Evolutionary conservation across 2,329 filamentous ascomycete genomes (phyloP).

Genomic region (Penicillium sp.): DNA sequence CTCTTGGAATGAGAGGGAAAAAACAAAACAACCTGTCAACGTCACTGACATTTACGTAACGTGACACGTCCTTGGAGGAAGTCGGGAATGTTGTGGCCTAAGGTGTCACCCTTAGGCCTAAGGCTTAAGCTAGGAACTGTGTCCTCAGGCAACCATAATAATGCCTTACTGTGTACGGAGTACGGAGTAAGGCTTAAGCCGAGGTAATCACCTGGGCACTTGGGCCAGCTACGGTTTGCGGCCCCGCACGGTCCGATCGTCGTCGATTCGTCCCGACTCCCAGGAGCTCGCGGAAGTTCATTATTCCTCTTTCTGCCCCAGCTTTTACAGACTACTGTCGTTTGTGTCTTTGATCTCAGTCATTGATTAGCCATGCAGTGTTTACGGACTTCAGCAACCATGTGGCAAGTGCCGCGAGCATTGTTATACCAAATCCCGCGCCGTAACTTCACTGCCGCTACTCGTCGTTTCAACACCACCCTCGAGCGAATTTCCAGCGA

Average conservation of each 20-base stretch:
- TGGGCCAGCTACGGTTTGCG: too few species aligned
- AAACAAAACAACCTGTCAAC: neutral
- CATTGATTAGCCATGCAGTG: conserved; percentile 7
- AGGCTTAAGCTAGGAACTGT: conserved; percentile 6
- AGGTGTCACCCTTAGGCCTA: neutral
- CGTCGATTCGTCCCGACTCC: too few species aligned
- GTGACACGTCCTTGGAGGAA: too few species aligned
- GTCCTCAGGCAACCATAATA: neutral
- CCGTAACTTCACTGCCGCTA: conserved; percentile 14
- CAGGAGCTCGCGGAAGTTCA: neutral
- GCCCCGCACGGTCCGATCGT: neutral
- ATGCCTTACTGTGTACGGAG: too few species aligned
- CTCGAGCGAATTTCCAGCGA: neutral
- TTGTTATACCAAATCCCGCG: neutral
- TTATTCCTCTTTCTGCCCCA: neutral
- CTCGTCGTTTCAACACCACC: conserved; percentile 3
- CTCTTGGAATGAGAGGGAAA: conserved; percentile 17
- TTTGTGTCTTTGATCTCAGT: neutral
- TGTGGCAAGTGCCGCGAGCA: conserved; percentile 11
- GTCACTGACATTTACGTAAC: conserved; percentile 20
- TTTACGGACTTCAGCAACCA: neutral
- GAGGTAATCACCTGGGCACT: conserved; percentile 2
- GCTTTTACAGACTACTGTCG: neutral
- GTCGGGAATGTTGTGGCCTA: neutral
- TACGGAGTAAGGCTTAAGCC: too few species aligned